Percentiles rank a stretch among this genome's conserved stretches.
phyloP scores from a whole-genome alignment of 257 asterid species.

The Echium plantagineum region DNA sequence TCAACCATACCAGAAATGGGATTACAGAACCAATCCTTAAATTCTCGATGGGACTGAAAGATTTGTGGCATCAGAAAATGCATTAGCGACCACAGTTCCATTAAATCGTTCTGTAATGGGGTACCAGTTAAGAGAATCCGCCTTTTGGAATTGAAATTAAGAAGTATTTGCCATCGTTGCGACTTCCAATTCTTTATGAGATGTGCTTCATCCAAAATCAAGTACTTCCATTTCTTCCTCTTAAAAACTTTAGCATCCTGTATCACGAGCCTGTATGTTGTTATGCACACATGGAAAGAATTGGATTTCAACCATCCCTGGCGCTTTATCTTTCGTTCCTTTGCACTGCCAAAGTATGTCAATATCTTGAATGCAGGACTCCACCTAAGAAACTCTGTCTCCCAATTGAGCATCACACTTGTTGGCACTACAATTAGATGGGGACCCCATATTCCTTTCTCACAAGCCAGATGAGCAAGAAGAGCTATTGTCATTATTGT shows the following conservation, averaged over 20 bases:
- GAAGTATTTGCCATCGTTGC: slow-evolving; percentile 95
- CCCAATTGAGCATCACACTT: slow-evolving; percentile 95
- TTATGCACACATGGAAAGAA: slow-evolving; percentile 88
- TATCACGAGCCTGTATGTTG: slow-evolving; percentile 92
- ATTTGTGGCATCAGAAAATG: slow-evolving; percentile 98
- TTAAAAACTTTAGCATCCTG: slow-evolving; percentile 86
- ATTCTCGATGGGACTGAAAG: slow-evolving; percentile 95
- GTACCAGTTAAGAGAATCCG: slow-evolving; percentile 99
- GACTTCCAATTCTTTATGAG: slow-evolving; percentile 92
- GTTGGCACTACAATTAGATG: slow-evolving; percentile 98
- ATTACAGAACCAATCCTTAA: slow-evolving; percentile 97
- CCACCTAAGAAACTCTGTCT: slow-evolving; percentile 94
- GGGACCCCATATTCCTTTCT: slow-evolving; percentile 98
- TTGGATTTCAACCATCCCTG: slow-evolving; percentile 95
- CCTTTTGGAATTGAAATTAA: slow-evolving; percentile 92
- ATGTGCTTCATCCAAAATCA: slow-evolving; percentile 99
- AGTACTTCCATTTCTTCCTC: slow-evolving; percentile 96
- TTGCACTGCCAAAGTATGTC: slow-evolving; percentile 94
- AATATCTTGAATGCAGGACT: slow-evolving; percentile 94
- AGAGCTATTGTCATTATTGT: slow-evolving; percentile 99
- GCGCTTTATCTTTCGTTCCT: slow-evolving; percentile 67
- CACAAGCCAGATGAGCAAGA: slow-evolving; percentile 92
- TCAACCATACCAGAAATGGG: slow-evolving; percentile 98
- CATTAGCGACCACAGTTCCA: slow-evolving; percentile 93
- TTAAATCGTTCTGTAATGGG: slow-evolving; percentile 97